These are phyloP conservation scores for Santalum album DNA, from an alignment of 164 flowering plant species.

Conservation along the genomic window DNA sequence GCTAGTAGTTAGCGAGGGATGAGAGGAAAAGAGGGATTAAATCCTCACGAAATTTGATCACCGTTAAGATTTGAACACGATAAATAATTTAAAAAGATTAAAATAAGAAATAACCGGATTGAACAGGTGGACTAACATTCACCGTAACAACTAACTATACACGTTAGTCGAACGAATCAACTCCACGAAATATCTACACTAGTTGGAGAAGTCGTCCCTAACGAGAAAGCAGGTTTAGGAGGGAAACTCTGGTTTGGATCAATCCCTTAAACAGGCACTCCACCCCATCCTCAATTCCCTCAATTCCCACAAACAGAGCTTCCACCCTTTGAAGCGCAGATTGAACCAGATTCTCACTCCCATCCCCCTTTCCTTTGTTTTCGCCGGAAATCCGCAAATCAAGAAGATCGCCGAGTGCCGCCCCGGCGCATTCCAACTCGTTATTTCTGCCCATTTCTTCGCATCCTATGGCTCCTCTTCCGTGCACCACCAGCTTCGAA, in stretches of 20 bases:
- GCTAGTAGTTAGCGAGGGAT: too few relatives aligned
- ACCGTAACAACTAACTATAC: too few relatives aligned
- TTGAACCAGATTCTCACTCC: conserved; percentile 12
- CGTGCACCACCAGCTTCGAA: conserved; percentile 21
- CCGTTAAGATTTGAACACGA: too few relatives aligned
- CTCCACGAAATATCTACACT: too few relatives aligned
- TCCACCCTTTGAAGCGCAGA: conserved; percentile 10
- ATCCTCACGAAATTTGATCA: too few relatives aligned
- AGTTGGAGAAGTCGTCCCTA: too few relatives aligned
- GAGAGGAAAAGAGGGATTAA: too few relatives aligned
- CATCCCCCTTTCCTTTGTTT: too few relatives aligned
- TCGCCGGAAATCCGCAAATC: conserved; percentile 8
- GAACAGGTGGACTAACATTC: too few relatives aligned
- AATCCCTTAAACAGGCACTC: conserved; percentile 22
- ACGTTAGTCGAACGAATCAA: too few relatives aligned
- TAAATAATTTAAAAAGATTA: too few relatives aligned
- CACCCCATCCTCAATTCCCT: conserved; percentile 19
- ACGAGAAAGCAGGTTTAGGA: conserved; percentile 19
- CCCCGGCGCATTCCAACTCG: conserved; percentile 28
- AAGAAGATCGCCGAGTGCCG: conserved; percentile 13
- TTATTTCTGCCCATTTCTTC: conserved; percentile 11
- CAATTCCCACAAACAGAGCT: conserved; percentile 15
- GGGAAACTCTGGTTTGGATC: conserved; percentile 20
- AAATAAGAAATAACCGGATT: too few relatives aligned
- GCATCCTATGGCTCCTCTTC: conserved; percentile 14